Evolutionary conservation across 441 rosid species (phyloP), one percentile per base, ranked within the genome.

Genomic region (Syzygium malaccense): DNA sequence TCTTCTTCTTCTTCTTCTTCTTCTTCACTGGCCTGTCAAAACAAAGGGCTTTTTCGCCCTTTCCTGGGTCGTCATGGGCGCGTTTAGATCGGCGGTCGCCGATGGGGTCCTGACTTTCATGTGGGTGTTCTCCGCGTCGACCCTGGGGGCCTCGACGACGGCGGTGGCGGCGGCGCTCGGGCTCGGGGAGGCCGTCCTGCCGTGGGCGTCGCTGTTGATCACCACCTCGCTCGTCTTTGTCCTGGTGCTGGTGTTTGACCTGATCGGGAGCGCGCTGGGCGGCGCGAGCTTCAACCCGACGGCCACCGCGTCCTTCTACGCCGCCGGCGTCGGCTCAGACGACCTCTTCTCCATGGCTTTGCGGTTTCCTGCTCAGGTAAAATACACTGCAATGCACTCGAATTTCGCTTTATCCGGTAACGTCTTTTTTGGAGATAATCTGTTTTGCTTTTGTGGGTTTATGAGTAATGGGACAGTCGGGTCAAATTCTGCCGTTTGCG

Each of bases 241-340:
- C 78, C 95, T 95, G 87, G 93, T 96, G 83, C 93, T 94, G 78
- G 48, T 94, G 62, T 97, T 97, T 86, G 91, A 86, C 33, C 78
- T 94, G 49, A 93, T 98, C 37, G 98, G 89, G 41, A 91, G 23
- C 1, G 75, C 90, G 53, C 92, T 98, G 11, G 99, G 98, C 66
- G 99, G 99, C 4, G 99, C 99, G 87, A 95, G 97, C 91, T 98
- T 96, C 87, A 97, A 96, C 88, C 99, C 99, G 71, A 93, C 96
- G 25, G 95, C 93, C 25, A 97, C 88, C 86, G 96, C 98, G 8
- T 91, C 99, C 87, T 95, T 98, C 89, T 97, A 96, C 87, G 96
- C 97, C 13, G 98, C 93, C 80, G 99, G 98, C 3, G 91, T 96
- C 89, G 95, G 98, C 37, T 88, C 88, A 71, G 98, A 98, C 91